phyloP scores from a whole-genome alignment of 805 yeast species.

The Ogataea nonfermentans region DNA sequence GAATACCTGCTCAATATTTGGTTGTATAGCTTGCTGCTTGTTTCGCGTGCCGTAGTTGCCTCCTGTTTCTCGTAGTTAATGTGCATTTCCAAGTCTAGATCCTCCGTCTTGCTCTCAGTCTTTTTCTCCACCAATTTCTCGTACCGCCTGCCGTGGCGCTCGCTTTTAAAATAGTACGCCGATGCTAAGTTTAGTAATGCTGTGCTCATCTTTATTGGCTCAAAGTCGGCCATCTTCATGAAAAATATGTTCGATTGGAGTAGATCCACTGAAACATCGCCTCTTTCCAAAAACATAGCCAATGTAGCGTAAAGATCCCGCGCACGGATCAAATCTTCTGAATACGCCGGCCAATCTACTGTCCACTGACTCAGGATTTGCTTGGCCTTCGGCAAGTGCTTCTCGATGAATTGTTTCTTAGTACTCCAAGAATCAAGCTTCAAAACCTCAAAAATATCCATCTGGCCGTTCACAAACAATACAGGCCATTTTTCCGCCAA shows the following conservation, averaged over 20 bases:
- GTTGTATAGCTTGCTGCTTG: conserved; percentile 24
- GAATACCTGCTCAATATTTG: conserved; percentile 14
- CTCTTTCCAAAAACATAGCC: conserved; percentile 48
- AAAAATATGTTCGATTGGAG: conserved; percentile 30
- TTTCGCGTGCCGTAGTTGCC: conserved; percentile 11
- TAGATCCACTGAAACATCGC: conserved; percentile 23
- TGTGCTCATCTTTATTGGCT: conserved; percentile 22
- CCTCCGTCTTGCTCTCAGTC: conserved; percentile 8
- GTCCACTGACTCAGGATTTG: conserved; percentile 26
- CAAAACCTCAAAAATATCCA: conserved; percentile 23
- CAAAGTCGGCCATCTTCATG: conserved; percentile 22
- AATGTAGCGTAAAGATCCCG: conserved; percentile 74
- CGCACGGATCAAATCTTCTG: conserved; percentile 74
- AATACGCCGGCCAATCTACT: conserved; percentile 66
- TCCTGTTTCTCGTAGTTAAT: conserved; percentile 12
- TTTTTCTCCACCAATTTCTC: conserved; percentile 4
- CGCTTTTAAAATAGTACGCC: conserved; percentile 26
- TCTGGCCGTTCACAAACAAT: conserved; percentile 6
- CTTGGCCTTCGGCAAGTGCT: conserved; percentile 19
- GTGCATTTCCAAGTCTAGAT: conserved; percentile 11
- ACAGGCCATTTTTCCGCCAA: conserved; percentile 20
- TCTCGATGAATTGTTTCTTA: conserved; percentile 23
- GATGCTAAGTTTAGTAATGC: conserved; percentile 30
- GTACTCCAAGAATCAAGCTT: conserved; percentile 13
- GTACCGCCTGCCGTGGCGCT: conserved; percentile 15